Base-by-base conservation (phyloP, 1,284 basidiomycete genomes). In the Marasmius tenuissimus region DNA sequence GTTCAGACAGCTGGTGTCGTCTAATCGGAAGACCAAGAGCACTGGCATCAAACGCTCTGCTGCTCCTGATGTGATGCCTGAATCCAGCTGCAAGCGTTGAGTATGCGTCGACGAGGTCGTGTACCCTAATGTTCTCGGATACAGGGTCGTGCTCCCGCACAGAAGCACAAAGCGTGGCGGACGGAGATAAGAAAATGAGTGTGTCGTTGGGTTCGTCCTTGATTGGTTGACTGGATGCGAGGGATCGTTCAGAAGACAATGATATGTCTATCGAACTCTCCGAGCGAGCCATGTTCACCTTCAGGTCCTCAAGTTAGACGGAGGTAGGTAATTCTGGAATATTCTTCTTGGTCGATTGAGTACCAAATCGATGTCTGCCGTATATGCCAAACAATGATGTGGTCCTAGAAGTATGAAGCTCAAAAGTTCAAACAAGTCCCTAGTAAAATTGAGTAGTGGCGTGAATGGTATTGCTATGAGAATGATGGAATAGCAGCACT, bases 91-190 rank as follows among this genome's bases (percentile, higher is more conserved):
- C 77, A 47, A 89, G 74, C 0, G 77, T 75, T 61, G 71, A 74
- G 67, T 89, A 89, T 20, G 87, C 85, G 66, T 89, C 85, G 34
- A 79, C 69, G 59, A 88, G 72, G 67, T 86, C 84, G 64, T 85
- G 81, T 37, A 73, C 59, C 1, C 77, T 76, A n/a, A 80, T 70
- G 57, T 68, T 67, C 52, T 73, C 67, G n/a, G 62, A 65, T 2
- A 73, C 69, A 0, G 67, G 65, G 39, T 73, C 69, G 0, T 67
- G 65, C 38, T 78, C 73, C 14, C 73, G 65, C 18, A 79, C 66
- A 8, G 85, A 85, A 61, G 78, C 76, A 8, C 76, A 60, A 45
- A 88, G 72, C 3, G 81, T 83, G 50, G 76, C 70, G 6, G 85
- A 65, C 47, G 82, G 76, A 1, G 85, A 81, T 47, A 66, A 68